These are phyloP conservation scores for Gracilaria vermiculophylla DNA, from an alignment of 23 red algal genomes.

Conservation along the genomic window DNA sequence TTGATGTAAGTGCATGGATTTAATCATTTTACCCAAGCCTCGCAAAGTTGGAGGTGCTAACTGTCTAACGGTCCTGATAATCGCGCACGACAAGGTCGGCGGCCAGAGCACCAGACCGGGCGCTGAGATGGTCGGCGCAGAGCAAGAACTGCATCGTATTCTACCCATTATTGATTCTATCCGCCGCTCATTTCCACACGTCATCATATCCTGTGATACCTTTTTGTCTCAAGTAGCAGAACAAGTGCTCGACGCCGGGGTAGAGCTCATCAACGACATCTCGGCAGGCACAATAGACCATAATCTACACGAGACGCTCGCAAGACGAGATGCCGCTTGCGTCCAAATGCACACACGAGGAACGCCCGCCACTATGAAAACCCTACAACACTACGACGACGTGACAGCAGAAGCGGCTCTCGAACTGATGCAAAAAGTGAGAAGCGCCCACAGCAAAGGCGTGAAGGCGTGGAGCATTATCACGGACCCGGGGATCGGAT, in stretches of 20 bases:
- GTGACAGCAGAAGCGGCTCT: conserved; percentile 15
- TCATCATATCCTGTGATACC: conserved; percentile 84
- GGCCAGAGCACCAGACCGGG: conserved; percentile 92
- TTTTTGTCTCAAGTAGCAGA: conserved; percentile 68
- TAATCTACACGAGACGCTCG: conserved; percentile 43
- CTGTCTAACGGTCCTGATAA: background rate
- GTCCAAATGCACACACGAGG: conserved; percentile 97
- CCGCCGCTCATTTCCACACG: conserved; percentile 26
- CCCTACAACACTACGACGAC: conserved; percentile 38
- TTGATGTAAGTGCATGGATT: conserved; percentile 39
- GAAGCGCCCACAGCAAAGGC: conserved; percentile 33
- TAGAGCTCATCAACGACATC: conserved; percentile 88
- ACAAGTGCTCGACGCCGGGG: conserved; percentile 50
- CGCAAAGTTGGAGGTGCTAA: background rate
- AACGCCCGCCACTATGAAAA: conserved; percentile 71
- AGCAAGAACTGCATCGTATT: conserved; percentile 61
- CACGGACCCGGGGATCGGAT: conserved; percentile 84
- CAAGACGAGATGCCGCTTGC: conserved; percentile 26
- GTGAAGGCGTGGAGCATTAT: conserved; percentile 80
- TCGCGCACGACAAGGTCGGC: conserved; percentile 39
- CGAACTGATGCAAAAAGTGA: conserved; percentile 47
- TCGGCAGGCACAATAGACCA: conserved; percentile 56
- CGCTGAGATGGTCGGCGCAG: conserved; percentile 36
- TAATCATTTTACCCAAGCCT: background rate
- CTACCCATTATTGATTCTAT: conserved; percentile 73